Evolutionary conservation across 257 asterid species (phyloP), one percentile per base, ranked within the genome.

Genomic region (Solanum megistacrolobum): DNA sequence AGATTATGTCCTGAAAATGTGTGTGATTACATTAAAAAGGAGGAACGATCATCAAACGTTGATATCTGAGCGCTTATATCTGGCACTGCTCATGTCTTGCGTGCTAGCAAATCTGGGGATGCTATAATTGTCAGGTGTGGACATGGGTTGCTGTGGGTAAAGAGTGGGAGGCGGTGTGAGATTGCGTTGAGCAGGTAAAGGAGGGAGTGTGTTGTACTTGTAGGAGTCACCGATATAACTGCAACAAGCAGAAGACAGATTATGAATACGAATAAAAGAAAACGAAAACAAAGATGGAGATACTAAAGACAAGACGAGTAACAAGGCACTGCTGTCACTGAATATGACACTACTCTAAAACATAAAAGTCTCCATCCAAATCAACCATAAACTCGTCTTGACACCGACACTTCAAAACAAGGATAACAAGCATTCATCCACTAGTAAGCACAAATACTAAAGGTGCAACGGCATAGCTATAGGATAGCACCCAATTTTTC

Each of bases 121-220:
- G 94, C 71, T 93, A 91, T 96, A 93, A 69, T 92, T 93, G 88
- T 95, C 98, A 1, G 99, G 99, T 7, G 99, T 93, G 31, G 95
- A 93, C 97, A 97, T 95, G 48, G 99, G 99, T 90, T 95, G 98
- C 92, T 97, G 99, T 0, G 99, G 99, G 89, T 97, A 97, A 76
- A 97, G 98, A 31, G 98, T 97, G 86, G 98, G 98, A 75, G 99
- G 99, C 12, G 99, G 99, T 4, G 98, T 96, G 92, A 95, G 92
- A 90, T 97, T 97, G 88, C 92, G 96, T 86, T 97, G 98, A 32
- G 98, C 99, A 23, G 99, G 99, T 48, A 97, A 94, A 5, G 98
- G 98, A 89, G 98, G 99, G 85, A 97, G 95, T 58, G 88, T 88
- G 18, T 95, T 95, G 92, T 94, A 94, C 91, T 93, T 95, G 92